Conservation (phyloP, 495 filamentous ascomycete genomes). For the Aspergillus bertholletiae region DNA sequence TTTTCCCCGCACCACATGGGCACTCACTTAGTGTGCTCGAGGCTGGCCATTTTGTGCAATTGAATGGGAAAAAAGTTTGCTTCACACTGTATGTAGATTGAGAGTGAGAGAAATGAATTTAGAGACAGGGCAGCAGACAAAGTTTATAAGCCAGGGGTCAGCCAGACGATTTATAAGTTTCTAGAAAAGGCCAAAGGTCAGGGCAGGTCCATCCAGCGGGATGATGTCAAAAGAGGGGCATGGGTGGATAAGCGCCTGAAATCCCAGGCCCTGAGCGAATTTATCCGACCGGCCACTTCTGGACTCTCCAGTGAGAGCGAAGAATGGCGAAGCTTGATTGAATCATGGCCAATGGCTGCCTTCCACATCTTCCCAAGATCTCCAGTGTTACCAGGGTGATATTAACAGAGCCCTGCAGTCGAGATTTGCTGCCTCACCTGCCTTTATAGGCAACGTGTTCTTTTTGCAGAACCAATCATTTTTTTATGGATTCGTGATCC, state of each 20-base stretch:
- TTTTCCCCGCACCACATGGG: neutral
- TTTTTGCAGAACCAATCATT: neutral
- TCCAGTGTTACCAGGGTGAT: neutral
- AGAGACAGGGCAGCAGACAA: neutral
- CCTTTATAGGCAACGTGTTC: neutral
- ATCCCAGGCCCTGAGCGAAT: slow-evolving; percentile 1
- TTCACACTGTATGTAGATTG: neutral
- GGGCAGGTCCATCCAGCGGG: slow-evolving; percentile 37
- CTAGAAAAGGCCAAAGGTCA: neutral
- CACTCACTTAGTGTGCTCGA: slow-evolving; percentile 40
- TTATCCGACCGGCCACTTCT: neutral
- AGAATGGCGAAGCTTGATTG: neutral
- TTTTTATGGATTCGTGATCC: neutral
- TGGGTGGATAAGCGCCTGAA: neutral
- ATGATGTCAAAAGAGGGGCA: slow-evolving; percentile 23
- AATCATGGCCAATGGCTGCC: neutral
- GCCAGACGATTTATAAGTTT: slow-evolving; percentile 13
- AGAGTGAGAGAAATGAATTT: slow-evolving; percentile 1
- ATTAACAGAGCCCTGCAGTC: neutral
- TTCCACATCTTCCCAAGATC: neutral
- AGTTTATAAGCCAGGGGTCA: neutral
- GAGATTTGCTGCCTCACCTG: neutral
- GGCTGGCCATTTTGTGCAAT: slow-evolving; percentile 37
- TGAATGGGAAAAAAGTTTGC: slow-evolving; percentile 1
- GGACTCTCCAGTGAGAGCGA: neutral